Base-by-base conservation (phyloP, 768 basidiomycete genomes). In the Paxillus ammoniavirescens region DNA sequence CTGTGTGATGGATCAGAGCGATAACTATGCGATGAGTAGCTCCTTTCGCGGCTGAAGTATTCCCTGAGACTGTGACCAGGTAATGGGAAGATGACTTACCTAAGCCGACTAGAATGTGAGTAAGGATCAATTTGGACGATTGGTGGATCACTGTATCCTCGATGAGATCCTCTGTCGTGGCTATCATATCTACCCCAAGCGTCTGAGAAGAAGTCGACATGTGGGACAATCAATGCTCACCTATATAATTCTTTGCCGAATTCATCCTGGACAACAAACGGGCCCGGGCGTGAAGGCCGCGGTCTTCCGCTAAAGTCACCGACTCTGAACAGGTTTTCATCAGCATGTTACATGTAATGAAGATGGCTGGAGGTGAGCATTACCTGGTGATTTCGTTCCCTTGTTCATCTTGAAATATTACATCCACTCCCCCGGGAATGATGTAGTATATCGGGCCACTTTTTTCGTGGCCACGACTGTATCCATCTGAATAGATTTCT, bases 331-430 rank as follows among this genome's bases (percentile, higher is more conserved):
- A 55, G 8, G 15, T 28, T 8, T 8, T 15, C 26, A 46, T 59
- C 12, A 57, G 17, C 8, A 49, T 15, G 35, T 4, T 26, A 26
- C 26, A 26, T 21, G 3, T 2, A 6, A 30, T 7, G 26, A 13
- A n/a, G 4, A 33, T 12, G 1, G 8, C 2, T 17, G 14, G 50
- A 42, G 31, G 42, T 31, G 43, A 35, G 42, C 37, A 62, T 50
- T 69, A 82, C 86, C 86, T 80, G 3, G 80, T 79, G 23, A 87
- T 81, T 60, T 84, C 83, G 50, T 81, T 78, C 18, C 86, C 86
- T 17, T 75, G 67, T 58, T 82, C 80, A 60, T 88, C 86, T 65
- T 84, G 77, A 60, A 89, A 87, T 43, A 88, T 77, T 5, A 88
- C 82, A 53, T 82, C 78, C 55, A 82, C 72, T 18, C 84, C 86